Percentiles rank a stretch among this genome's conserved stretches.
These are phyloP conservation scores for Ilyonectria sp. DNA, from an alignment of 2,329 filamentous ascomycete species.

Conservation along the genomic window DNA sequence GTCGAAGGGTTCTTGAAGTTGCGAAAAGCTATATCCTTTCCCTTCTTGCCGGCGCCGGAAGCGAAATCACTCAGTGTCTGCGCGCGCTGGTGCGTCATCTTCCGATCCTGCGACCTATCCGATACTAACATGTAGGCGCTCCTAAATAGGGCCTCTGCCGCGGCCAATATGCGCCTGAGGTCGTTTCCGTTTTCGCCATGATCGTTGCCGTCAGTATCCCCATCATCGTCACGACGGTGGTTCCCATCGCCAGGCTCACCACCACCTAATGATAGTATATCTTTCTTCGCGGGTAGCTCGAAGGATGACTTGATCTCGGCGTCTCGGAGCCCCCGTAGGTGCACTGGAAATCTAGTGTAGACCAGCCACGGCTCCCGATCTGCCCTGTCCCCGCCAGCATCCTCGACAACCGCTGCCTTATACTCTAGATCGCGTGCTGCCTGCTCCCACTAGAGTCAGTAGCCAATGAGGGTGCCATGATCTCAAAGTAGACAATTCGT, in stretches of 20 bases:
- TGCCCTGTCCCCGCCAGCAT: background rate
- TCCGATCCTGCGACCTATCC: slow-evolving; percentile 11
- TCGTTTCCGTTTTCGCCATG: background rate
- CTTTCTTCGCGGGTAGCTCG: background rate
- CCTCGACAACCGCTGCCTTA: slow-evolving; percentile 8
- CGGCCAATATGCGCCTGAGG: background rate
- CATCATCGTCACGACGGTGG: too few species aligned
- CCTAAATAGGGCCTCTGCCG: background rate
- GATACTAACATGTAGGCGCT: background rate
- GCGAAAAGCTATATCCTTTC: too few species aligned
- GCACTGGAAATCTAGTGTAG: slow-evolving; percentile 10
- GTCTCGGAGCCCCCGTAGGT: slow-evolving; percentile 15
- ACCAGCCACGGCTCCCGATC: slow-evolving; percentile 11
- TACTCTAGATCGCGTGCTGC: slow-evolving; percentile 2
- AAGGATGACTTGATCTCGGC: slow-evolving; percentile 13
- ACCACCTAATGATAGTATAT: too few species aligned
- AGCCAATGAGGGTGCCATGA: too few species aligned
- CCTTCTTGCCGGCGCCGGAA: too few species aligned
- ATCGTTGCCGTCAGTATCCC: too few species aligned
- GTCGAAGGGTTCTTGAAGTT: too few species aligned
- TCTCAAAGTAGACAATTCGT: background rate
- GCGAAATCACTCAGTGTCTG: too few species aligned
- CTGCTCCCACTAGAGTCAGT: background rate
- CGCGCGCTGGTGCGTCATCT: slow-evolving; percentile 20
- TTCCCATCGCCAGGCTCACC: too few species aligned